phyloP scores from a whole-genome alignment of 768 basidiomycete genomes.

The Grammothele lineata region DNA sequence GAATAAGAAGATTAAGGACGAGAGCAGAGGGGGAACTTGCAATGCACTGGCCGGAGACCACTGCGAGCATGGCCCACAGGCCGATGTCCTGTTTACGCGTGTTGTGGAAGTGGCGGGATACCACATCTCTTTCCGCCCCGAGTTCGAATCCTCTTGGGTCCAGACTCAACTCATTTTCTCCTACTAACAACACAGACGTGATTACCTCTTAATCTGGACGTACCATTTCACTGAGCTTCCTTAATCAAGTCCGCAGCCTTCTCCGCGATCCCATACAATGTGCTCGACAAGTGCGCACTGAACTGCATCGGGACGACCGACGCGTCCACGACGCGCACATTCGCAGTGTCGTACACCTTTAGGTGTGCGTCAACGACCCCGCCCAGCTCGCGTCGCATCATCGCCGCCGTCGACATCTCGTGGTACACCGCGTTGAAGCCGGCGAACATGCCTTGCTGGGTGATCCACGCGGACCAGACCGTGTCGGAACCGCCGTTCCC shows the following conservation, averaged over 20 bases:
- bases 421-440: conserved; percentile 43
- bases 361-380: conserved; percentile 49
- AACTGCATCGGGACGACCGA: conserved; percentile 51
- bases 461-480: conserved; percentile 45
- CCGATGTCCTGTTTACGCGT: too few relatives aligned
- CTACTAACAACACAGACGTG: too few relatives aligned
- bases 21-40: too few relatives aligned
- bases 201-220: too few relatives aligned
- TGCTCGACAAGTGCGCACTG: conserved; percentile 42
- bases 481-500: conserved; percentile 39
- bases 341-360: conserved; percentile 47
- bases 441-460: conserved; percentile 12
- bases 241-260: conserved; percentile 29
- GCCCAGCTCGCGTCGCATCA: conserved; percentile 27
- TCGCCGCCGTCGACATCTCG: conserved; percentile 41
- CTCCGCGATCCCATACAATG: conserved; percentile 30
- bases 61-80: too few relatives aligned
- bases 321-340: conserved; percentile 53
- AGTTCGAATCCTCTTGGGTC: too few relatives aligned
- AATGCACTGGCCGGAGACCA: too few relatives aligned
- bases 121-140: too few relatives aligned
- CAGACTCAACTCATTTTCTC: too few relatives aligned
- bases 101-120: too few relatives aligned
- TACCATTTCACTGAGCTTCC: conserved; percentile 36
- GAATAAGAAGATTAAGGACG: too few relatives aligned